Percentiles rank a stretch among this genome's conserved stretches.
These are phyloP conservation scores for Teunomyces tritomae DNA, from an alignment of 805 yeast species.

Conservation along the genomic window DNA sequence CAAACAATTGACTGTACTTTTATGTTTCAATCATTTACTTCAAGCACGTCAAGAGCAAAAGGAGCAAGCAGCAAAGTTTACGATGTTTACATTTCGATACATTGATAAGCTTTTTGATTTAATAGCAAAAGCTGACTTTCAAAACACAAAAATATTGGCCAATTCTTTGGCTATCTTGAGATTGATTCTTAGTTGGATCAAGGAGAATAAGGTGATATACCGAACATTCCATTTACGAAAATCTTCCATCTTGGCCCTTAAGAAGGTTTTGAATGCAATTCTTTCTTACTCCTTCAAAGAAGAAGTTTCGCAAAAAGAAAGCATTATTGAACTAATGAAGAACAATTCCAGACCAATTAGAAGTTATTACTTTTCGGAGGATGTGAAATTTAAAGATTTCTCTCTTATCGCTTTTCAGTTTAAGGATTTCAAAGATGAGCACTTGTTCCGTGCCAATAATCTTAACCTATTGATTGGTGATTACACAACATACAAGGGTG, in stretches of 20 bases:
- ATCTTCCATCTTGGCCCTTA: slow-evolving; percentile 10
- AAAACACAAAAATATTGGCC: neutral
- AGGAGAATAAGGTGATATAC: slow-evolving; percentile 38
- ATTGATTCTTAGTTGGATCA: slow-evolving; percentile 56
- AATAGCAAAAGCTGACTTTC: slow-evolving; percentile 2
- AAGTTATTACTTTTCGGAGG: slow-evolving; percentile 59
- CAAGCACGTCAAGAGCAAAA: slow-evolving; percentile 4
- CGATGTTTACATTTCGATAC: slow-evolving; percentile 18
- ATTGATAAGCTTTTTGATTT: slow-evolving; percentile 17
- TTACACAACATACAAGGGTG: slow-evolving; percentile 10
- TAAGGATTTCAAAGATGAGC: slow-evolving; percentile 60
- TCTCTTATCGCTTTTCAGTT: slow-evolving; percentile 51
- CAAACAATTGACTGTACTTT: slow-evolving; percentile 23
- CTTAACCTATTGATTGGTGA: slow-evolving; percentile 21
- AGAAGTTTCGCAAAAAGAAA: slow-evolving; percentile 27
- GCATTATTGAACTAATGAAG: slow-evolving; percentile 9
- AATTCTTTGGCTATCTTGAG: slow-evolving; percentile 28
- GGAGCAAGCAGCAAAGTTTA: slow-evolving; percentile 11
- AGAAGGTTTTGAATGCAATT: slow-evolving; percentile 15
- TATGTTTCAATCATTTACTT: slow-evolving; percentile 18
- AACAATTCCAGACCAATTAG: slow-evolving; percentile 43
- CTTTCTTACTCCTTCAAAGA: slow-evolving; percentile 4
- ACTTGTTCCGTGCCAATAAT: slow-evolving; percentile 31
- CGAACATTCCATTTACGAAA: slow-evolving; percentile 11
- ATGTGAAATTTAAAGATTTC: slow-evolving; percentile 60